A percentile compares a stretch with the other conserved stretches of the same genome.
These are phyloP conservation scores for Tagetes patula DNA, from an alignment of 129 eudicot species.

Conservation along the genomic window DNA sequence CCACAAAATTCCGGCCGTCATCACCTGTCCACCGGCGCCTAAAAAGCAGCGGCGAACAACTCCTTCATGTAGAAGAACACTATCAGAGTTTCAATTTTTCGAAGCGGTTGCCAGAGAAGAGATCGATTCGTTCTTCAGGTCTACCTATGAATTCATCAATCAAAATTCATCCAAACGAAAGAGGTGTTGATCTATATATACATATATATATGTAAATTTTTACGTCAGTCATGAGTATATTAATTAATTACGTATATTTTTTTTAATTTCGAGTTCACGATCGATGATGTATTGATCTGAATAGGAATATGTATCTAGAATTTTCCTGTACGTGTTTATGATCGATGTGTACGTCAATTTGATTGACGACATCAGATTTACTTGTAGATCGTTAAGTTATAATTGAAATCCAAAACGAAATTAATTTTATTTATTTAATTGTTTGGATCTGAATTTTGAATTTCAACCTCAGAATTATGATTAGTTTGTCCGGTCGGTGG, in stretches of 20 bases:
- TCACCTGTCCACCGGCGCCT: constrained; percentile 70
- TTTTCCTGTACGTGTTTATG: too few relatives aligned
- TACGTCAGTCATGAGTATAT: background rate
- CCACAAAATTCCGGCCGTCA: constrained; percentile 48
- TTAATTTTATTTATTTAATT: too few relatives aligned
- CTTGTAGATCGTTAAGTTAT: too few relatives aligned
- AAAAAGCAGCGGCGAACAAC: constrained; percentile 34
- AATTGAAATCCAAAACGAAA: too few relatives aligned
- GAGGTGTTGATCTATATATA: too few relatives aligned
- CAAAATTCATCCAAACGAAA: constrained; percentile 14
- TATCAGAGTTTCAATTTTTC: constrained; percentile 30
- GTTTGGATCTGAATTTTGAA: too few relatives aligned
- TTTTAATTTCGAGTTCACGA: constrained; percentile 25
- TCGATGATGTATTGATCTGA: background rate
- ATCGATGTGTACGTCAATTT: too few relatives aligned
- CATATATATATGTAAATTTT: constrained; percentile 22
- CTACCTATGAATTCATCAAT: constrained; percentile 22
- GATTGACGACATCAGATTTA: too few relatives aligned
- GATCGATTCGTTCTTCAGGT: constrained; percentile 31
- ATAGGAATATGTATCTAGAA: too few relatives aligned
- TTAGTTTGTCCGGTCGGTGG: too few relatives aligned
- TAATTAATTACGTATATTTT: background rate
- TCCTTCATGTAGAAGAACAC: constrained; percentile 29
- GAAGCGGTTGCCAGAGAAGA: constrained; percentile 34
- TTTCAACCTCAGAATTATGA: too few relatives aligned